phyloP scores from a whole-genome alignment of 2,329 filamentous ascomycete species.

The Fusarium foetens region DNA sequence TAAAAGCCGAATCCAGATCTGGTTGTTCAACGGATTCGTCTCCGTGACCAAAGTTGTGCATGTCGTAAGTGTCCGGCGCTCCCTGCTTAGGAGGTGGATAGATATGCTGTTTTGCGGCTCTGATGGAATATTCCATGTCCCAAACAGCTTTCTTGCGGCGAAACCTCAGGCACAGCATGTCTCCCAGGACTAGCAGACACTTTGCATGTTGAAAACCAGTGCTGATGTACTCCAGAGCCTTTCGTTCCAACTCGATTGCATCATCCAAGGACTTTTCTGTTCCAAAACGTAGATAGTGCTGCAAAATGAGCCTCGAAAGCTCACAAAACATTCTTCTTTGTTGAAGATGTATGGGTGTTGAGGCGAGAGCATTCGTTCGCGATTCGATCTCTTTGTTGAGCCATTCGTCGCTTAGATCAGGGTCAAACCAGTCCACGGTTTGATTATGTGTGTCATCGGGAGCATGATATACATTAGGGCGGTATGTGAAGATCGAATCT shows the following conservation, averaged over 20 bases:
- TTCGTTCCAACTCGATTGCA: neutral
- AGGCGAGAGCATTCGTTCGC: neutral
- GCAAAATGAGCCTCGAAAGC: neutral
- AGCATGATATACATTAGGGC: fast-evolving
- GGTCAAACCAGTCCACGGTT: neutral
- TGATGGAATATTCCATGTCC: neutral
- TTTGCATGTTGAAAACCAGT: neutral
- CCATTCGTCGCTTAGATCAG: neutral
- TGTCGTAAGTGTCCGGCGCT: neutral
- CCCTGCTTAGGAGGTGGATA: neutral
- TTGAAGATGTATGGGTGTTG: neutral
- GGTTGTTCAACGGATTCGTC: fast-evolving
- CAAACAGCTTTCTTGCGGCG: neutral
- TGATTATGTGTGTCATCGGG: neutral
- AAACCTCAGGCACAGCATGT: neutral
- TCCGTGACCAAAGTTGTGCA: neutral
- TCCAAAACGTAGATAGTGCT: neutral
- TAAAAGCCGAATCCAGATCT: fast-evolving
- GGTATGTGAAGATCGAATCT: neutral
- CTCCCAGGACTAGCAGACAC: neutral
- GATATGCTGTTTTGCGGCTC: neutral
- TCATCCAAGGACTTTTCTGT: neutral
- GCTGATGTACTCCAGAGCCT: neutral
- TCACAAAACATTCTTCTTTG: neutral
- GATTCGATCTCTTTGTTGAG: neutral